These are phyloP conservation scores for Noccaea bulbosa DNA, from an alignment of 345 rosid species.

Conservation along the genomic window DNA sequence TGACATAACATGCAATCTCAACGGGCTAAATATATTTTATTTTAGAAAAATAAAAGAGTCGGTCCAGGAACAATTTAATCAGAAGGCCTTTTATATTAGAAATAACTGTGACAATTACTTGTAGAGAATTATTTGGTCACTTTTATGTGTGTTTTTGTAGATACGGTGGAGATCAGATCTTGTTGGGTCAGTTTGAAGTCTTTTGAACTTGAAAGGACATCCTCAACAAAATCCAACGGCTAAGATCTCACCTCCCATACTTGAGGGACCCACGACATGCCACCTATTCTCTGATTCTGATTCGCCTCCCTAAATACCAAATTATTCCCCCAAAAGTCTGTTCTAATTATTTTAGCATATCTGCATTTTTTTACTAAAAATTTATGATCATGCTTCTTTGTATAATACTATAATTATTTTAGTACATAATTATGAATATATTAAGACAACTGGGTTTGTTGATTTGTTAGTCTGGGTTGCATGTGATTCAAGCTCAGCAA, in stretches of 20 bases:
- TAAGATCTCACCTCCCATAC: conserved; percentile 31
- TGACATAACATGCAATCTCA: conserved; percentile 47
- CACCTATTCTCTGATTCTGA: conserved; percentile 46
- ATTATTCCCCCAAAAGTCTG: conserved; percentile 38
- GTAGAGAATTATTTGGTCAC: conserved; percentile 36
- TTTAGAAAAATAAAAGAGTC: conserved; percentile 21
- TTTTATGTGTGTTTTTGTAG: conserved; percentile 36
- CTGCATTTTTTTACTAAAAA: conserved; percentile 10
- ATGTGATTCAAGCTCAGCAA: conserved; percentile 49
- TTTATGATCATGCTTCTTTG: conserved; percentile 33
- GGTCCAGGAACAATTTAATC: conserved; percentile 47
- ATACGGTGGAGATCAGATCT: conserved; percentile 47
- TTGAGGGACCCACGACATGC: conserved; percentile 40
- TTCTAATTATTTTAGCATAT: conserved; percentile 41
- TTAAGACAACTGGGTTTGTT: conserved; percentile 49
- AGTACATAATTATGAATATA: conserved; percentile 14
- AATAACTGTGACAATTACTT: conserved; percentile 16
- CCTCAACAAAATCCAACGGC: conserved; percentile 43
- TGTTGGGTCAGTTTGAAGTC: conserved; percentile 38
- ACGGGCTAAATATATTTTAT: conserved; percentile 19
- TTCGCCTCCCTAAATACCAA: conserved; percentile 40
- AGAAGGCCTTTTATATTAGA: background rate
- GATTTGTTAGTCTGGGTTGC: conserved; percentile 51
- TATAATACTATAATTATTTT: no score
- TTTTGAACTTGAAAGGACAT: conserved; percentile 42